Conservation (phyloP, 2,329 filamentous ascomycete genomes). For the Onygenales sp. region DNA sequence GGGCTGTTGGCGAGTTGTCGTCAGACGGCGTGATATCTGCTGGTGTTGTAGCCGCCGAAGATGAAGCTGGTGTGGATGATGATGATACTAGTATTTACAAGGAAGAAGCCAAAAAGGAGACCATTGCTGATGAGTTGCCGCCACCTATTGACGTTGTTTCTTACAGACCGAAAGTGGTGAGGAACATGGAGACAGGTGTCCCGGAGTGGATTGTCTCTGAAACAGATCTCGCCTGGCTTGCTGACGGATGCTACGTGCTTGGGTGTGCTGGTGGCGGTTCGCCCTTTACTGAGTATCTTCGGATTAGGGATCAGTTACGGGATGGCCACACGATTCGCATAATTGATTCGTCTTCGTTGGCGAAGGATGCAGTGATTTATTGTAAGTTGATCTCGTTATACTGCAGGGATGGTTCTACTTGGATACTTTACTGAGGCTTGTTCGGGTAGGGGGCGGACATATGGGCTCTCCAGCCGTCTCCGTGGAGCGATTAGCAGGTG, state of each 20-base stretch:
- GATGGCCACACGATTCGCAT: conserved; percentile 32
- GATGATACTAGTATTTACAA: conserved; percentile 12
- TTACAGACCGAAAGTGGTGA: conserved; percentile 34
- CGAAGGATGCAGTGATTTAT: conserved; percentile 36
- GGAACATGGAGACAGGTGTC: conserved; percentile 14
- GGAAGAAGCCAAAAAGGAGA: conserved; percentile 11
- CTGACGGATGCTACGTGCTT: conserved; percentile 40
- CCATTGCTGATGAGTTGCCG: conserved; percentile 6
- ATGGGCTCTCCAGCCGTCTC: conserved; percentile 52
- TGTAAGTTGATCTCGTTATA: conserved; percentile 29
- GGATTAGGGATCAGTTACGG: conserved; percentile 31
- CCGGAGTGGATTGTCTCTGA: conserved; percentile 35
- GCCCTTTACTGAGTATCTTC: conserved; percentile 36
- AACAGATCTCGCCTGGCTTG: conserved; percentile 37
- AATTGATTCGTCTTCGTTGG: conserved; percentile 33
- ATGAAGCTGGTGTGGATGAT: conserved; percentile 15
- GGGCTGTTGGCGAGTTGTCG: conserved; percentile 51
- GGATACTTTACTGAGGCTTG: background rate
- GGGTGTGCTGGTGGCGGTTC: conserved; percentile 41
- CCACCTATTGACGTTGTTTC: conserved; percentile 18
- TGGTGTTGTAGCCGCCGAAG: conserved; percentile 7
- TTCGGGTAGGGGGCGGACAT: conserved; percentile 40
- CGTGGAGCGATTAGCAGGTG: conserved; percentile 50
- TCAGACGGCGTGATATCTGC: conserved; percentile 2
- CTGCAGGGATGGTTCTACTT: conserved; percentile 4